Base-by-base conservation (phyloP, 352 stramenopile genomes). In the Globisporangium ultimum region DNA sequence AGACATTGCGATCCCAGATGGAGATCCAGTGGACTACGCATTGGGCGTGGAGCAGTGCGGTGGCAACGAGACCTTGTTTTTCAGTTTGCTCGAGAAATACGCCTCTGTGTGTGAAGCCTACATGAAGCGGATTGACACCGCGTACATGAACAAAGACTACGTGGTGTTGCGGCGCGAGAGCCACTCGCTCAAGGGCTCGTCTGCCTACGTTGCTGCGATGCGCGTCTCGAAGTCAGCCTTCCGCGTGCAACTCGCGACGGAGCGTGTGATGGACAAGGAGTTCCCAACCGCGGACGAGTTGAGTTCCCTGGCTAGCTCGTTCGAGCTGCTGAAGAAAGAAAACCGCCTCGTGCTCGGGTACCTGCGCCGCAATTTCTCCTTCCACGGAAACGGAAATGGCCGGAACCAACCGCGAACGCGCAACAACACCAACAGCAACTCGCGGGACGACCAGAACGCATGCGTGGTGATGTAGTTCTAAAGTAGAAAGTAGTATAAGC, bases 101-200 rank as follows among this genome's bases (percentile, higher is more conserved):
- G 79, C 76, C 3, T 69, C 67, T 0, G 68, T 88, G 43, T 87
- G 76, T 24, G 81, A 92, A 42, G 78, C 84, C 58, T 88, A 91
- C 53, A 88, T 95, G 76, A 67, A 68, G 24, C 80, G 79, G 20
- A 91, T 95, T 42, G 81, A 93, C 38, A 72, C 71, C 22, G 76
- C 80, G 10, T 91, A 82, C 60, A 47, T 60, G 13, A 63, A 58
- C 1, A 59, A 61, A 13, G 79, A 95, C 58, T 91, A 78, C 53
- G 63, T 85, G 2, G 76, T 88, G 12, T 63, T 95, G 22, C 71
- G 84, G 4, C 78, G 83, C 4, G 84, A 93, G 58, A 88, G 80
- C 53, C 86, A 95, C 58, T 95, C 86, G 12, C 61, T 95, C n/a
- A 95, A 95, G 61, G 85, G 86, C n/a, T 92, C 82, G 8, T 93